Evolutionary conservation across 139 green algal species (phyloP).

Genomic region (Chlorella sp.): DNA sequence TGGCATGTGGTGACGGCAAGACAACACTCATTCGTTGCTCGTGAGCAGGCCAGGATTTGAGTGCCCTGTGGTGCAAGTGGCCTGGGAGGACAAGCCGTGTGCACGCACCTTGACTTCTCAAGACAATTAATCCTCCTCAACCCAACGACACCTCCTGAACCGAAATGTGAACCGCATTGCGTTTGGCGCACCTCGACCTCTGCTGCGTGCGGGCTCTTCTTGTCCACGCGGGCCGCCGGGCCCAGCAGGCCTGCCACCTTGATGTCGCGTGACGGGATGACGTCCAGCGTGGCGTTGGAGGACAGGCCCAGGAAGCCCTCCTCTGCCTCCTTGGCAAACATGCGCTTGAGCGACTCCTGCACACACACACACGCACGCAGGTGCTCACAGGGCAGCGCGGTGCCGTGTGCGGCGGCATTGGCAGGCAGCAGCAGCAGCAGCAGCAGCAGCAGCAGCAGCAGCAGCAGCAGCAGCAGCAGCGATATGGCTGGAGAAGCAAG

Average conservation of each 20-base stretch:
- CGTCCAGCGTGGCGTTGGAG: slow-evolving; percentile 75
- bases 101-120: no score
- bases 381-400: background rate
- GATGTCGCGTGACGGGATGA: slow-evolving; percentile 59
- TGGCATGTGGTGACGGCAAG: no score
- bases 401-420: no score
- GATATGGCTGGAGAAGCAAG: no score
- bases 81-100: no score
- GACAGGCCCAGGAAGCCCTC: slow-evolving; percentile 54
- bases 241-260: slow-evolving; percentile 78
- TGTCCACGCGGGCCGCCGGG: slow-evolving; percentile 70
- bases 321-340: slow-evolving; percentile 63
- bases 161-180: no score
- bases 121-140: no score
- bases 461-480: no score
- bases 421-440: background rate
- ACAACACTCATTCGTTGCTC: no score
- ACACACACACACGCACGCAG: background rate
- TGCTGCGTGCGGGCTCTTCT: slow-evolving; percentile 70
- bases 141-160: no score
- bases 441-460: background rate
- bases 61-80: no score
- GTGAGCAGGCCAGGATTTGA: no score
- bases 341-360: slow-evolving; percentile 55
- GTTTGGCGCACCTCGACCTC: slow-evolving; percentile 47